Evolutionary conservation across 495 filamentous ascomycete genomes (phyloP).

Genomic region (Xylaria venustula): DNA sequence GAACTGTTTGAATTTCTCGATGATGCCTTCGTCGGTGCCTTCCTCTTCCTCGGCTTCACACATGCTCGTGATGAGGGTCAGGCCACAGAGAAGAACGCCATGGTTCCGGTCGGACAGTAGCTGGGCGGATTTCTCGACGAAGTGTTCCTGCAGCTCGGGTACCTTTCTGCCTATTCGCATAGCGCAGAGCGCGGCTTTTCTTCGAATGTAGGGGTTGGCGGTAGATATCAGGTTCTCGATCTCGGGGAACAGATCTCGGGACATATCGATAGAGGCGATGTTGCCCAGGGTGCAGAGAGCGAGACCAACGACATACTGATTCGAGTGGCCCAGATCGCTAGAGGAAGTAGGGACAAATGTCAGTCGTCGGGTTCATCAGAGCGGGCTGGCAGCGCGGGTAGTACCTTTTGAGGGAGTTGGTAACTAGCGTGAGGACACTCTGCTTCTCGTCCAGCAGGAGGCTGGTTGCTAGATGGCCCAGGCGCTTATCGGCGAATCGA

Average conservation of each 20-base stretch:
- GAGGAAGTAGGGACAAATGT: constrained; percentile 26
- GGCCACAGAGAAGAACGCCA: constrained; percentile 86
- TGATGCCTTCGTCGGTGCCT: constrained; percentile 77
- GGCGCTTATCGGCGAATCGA: constrained; percentile 94
- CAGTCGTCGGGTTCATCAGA: constrained; percentile 15
- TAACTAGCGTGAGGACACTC: constrained; percentile 94
- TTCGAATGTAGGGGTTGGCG: constrained; percentile 92
- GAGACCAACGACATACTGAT: constrained; percentile 97
- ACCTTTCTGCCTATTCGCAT: constrained; percentile 99
- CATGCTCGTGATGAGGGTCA: constrained; percentile 88
- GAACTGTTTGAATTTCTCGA: constrained; percentile 86
- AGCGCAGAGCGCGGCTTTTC: constrained; percentile 98
- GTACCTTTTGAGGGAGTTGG: constrained; percentile 95
- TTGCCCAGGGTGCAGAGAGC: constrained; percentile 95
- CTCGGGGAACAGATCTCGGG: constrained; percentile 93
- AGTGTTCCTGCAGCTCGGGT: constrained; percentile 95
- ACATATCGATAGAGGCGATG: constrained; percentile 97
- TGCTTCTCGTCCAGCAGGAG: constrained; percentile 96
- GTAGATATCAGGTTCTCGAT: constrained; percentile 87
- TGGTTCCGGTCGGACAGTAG: constrained; percentile 91
- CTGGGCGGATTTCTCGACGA: constrained; percentile 86
- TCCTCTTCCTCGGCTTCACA: constrained; percentile 92
- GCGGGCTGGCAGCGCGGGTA: constrained; percentile 16
- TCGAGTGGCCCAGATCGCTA: constrained; percentile 94
- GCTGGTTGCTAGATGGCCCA: constrained; percentile 96